Evolutionary conservation across 1,284 basidiomycete species (phyloP), one percentile per base, ranked within the genome.

Genomic region (Lignosus rhinocerotis): DNA sequence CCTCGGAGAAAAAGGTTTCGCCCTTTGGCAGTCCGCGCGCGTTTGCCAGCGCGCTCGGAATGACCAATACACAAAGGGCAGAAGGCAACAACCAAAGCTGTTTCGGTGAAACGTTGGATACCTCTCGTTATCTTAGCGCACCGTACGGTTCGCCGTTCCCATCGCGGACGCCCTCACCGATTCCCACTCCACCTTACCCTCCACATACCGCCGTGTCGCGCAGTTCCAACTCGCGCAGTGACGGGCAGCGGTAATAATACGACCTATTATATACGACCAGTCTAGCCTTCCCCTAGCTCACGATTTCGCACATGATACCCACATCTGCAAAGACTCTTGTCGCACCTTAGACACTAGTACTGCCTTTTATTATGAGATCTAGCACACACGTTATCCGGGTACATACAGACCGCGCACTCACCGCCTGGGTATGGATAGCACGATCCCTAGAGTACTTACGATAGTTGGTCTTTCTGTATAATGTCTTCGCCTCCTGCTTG

Each of bases 81-180:
- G 75, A 79, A 25, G 25, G 25, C 41, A 32, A 52, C 30, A 67
- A 71, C 30, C 70, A 72, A 45, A 51, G 61, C 46, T 69, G 71
- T 59, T 83, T 84, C 64, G 69, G 70, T 5, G 78, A 82, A 62
- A 87, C 77, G 70, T 62, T 78, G 61, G 80, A 82, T 41, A 84
- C 85, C 25, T 63, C 73, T 58, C 76, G 84, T 63, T 87, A 87
- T 67, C 78, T 84, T 56, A 80, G 77, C 57, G 82, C 84, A 46
- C 86, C 85, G 17, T 88, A 87, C 66, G 86, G 85, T 9, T 86
- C 84, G 8, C 87, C 87, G 10, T 85, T 82, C 66, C 78, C 83
- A 2, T 86, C 85, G 41, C 78, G 81, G 47, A 76, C 84, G 30
- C 82, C 84, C 8, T 87, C 86, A 9, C 81, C 84, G 19, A 70